Evolutionary conservation across 2,329 filamentous ascomycete species (phyloP).

Genomic region (Colletotrichum simmondsii): DNA sequence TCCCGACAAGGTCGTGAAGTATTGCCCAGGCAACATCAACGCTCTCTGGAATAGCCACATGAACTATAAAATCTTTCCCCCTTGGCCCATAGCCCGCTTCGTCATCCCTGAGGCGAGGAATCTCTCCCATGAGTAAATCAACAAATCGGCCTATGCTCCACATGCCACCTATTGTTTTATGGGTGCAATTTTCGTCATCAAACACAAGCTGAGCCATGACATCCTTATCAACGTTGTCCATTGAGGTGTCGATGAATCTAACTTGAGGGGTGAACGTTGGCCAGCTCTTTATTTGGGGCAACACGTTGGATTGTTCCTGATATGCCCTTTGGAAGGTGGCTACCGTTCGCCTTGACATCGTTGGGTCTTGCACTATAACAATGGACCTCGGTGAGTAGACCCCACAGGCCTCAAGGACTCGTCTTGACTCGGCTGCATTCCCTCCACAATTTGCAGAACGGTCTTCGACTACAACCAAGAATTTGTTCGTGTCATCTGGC

Average conservation of each 20-base stretch:
- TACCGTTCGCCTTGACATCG: constrained; percentile 54
- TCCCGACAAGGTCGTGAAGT: background rate
- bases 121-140: constrained; percentile 54
- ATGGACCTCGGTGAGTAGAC: constrained; percentile 39
- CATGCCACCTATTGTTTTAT: constrained; percentile 35
- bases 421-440: constrained; percentile 50
- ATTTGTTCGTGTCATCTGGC: background rate
- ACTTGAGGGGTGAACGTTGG: constrained; percentile 30
- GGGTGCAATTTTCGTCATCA: background rate
- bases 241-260: background rate
- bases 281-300: constrained; percentile 14
- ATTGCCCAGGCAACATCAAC: constrained; percentile 48
- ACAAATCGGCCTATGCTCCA: constrained; percentile 53
- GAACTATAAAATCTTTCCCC: constrained; percentile 54
- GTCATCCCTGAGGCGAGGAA: constrained; percentile 54
- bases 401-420: constrained; percentile 45
- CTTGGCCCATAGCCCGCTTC: constrained; percentile 53
- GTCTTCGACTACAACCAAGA: constrained; percentile 51
- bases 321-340: constrained; percentile 53
- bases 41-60: constrained; percentile 51
- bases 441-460: constrained; percentile 57
- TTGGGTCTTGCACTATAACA: constrained; percentile 56
- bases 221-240: background rate
- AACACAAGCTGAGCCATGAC: background rate
- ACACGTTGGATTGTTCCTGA: constrained; percentile 22